Evolutionary conservation across 148 eudicot genomes (phyloP).

Genomic region (Rhododendron simsii): DNA sequence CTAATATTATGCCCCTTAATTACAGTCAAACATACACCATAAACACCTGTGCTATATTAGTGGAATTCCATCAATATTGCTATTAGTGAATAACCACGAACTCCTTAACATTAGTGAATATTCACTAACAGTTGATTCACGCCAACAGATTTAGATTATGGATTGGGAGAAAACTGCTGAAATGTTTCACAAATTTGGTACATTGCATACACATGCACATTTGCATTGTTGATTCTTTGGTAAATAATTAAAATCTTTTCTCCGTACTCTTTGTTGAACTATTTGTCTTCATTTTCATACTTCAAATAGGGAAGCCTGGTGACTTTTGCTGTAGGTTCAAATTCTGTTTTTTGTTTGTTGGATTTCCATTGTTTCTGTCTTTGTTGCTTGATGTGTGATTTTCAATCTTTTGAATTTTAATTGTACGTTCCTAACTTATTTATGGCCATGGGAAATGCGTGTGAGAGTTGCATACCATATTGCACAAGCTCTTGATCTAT

Average conservation of each 20-base stretch:
- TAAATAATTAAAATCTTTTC: not conserved
- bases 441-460: constrained; percentile 87
- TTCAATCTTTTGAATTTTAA: not conserved
- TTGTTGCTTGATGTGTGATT: constrained; percentile 2
- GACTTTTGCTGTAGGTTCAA: not conserved
- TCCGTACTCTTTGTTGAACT: not conserved
- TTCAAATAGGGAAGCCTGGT: constrained; percentile 9
- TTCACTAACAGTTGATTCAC: too few relatives aligned
- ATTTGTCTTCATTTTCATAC: not conserved
- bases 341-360: constrained; percentile 1
- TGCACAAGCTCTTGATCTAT: too few relatives aligned
- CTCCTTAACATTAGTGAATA: too few relatives aligned
- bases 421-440: constrained; percentile 6
- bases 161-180: not conserved
- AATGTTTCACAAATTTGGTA: not conserved
- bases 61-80: too few relatives aligned
- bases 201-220: not conserved
- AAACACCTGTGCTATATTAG: too few relatives aligned
- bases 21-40: too few relatives aligned
- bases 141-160: too few relatives aligned
- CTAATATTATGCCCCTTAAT: too few relatives aligned
- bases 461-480: constrained; percentile 68
- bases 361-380: not conserved
- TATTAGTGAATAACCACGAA: too few relatives aligned
- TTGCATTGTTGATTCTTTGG: too few relatives aligned